Evolutionary conservation across 331 rosid genomes (phyloP), one percentile per base, ranked within the genome.

Genomic region (Quercus phellos): DNA sequence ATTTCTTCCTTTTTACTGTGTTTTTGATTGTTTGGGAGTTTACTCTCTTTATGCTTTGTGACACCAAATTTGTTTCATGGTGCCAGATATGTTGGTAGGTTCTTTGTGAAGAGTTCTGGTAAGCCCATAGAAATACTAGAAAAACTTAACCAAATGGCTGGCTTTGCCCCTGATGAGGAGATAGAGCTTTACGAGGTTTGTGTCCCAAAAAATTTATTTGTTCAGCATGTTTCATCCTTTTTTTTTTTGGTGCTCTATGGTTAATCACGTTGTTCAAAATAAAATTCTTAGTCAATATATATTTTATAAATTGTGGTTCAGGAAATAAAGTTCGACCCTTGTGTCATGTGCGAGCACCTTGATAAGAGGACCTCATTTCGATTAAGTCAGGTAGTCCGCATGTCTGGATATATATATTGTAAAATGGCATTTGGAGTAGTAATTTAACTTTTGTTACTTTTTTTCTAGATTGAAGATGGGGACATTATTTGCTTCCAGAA

Each of bases 401-500:
- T 68, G 56, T 38, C 55, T 1, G 10, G 21, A 50, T 55, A 22
- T 70, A 58, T 19, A 22, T 70, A 58, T 19, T 60, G 51, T 54
- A 13, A 27, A 71, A 21, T 63, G 10, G 63, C 27, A 30, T 72
- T 18, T 55, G 78, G 67, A 12, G 11, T 54, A 27, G 35, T 10
- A 51, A 51, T 19, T 80, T 21, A 35, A 50, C 35, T n/a, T 73
- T 59, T 26, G 68, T 32, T 76, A 75, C 46, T 55, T 60, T 70
- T 54, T 80, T 75, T 86, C 50, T 87, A 93, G 98, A 85, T 93
- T 76, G 97, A 93, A 84, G 94, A 91, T 69, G 98, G 98, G 53
- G 98, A 93, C 79, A 93, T 93, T 77, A 87, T 93, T 70, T 93
- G 98, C 89, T 86, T 88, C 78, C 97, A 93, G 87, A 93, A 93